Base-by-base conservation (phyloP, 805 yeast species). In the Allodekkera sacchari region DNA sequence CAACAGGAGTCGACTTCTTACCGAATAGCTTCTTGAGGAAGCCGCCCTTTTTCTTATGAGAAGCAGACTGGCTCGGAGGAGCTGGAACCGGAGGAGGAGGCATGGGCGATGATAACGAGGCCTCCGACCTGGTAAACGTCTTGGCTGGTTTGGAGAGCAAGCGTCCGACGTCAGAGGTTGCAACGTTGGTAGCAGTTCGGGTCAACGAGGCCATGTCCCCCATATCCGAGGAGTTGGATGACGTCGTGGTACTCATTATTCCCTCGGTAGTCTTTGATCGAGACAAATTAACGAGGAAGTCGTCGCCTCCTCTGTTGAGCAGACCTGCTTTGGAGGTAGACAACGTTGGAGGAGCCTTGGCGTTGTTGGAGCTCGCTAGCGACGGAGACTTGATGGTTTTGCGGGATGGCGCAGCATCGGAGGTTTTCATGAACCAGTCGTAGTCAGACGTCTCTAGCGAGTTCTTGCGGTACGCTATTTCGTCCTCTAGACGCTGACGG, bases 121-220 rank as follows among this genome's bases (percentile, higher is more conserved):
- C 26, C 13, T 8, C 12, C 26, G 7, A 8, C 13, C 8, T 23
- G 14, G 11, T 23, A n/a, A 23, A 14, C 11, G 7, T 7, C 13
- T 7, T 8, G 14, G 12, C 14, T 8, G 13, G 14, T 23, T 23
- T n/a, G 13, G 7, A 14, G 26, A 8, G 26, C 11, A 7, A 23
- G 7, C 8, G 8, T 5, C 37, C 42, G 15, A 45, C 29, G 19
- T 37, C 38, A 0, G 45, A 31, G 5, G 44, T 33, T 4, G 49
- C 45, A 4, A 49, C 40, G 30, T 52, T 50, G 2, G 61, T 56
- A 8, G 55, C 38, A 4, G 59, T 48, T 34, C 55, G 45, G 7
- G 34, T 35, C 23, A 54, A 30, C n/a, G 30, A 28, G 24, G n/a
- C 27, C 22, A 20, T 27, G 7, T 7, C 31, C 27, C 22, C 14